These are phyloP conservation scores for Pinus taeda DNA, from an alignment of 75 land plant genomes.

Conservation along the genomic window DNA sequence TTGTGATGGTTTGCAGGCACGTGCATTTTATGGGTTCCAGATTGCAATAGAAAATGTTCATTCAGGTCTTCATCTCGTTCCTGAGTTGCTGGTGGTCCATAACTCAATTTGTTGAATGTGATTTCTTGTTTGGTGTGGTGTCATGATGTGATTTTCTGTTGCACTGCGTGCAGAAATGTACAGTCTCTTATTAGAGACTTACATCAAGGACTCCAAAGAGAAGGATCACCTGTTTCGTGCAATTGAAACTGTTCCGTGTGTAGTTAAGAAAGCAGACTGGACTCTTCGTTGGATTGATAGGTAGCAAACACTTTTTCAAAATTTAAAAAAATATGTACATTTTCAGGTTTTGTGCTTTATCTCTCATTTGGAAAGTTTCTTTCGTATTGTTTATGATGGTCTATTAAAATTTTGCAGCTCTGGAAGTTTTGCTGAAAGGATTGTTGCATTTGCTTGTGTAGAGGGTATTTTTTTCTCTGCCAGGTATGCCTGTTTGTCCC, in stretches of 20 bases:
- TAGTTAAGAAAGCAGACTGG: constrained; percentile 76
- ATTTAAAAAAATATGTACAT: too few relatives aligned
- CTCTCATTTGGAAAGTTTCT: too few relatives aligned
- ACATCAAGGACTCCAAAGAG: constrained; percentile 72
- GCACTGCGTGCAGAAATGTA: constrained; percentile 63
- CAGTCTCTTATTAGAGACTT: constrained; percentile 69
- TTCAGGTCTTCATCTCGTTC: constrained; percentile 28
- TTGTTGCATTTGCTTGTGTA: constrained; percentile 53
- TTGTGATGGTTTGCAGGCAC: constrained; percentile 34
- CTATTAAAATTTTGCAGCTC: constrained; percentile 10
- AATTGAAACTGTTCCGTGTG: constrained; percentile 77
- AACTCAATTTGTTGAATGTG: too few relatives aligned
- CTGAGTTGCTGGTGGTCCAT: too few relatives aligned
- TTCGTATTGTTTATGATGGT: too few relatives aligned
- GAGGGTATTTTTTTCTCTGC: constrained; percentile 55
- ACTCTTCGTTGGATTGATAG: constrained; percentile 83
- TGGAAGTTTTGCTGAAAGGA: constrained; percentile 37
- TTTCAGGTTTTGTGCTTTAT: too few relatives aligned
- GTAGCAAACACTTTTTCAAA: background rate
- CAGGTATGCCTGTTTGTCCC: constrained; percentile 7
- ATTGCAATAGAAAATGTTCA: constrained; percentile 94
- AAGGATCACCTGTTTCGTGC: constrained; percentile 68
- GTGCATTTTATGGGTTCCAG: constrained; percentile 95
- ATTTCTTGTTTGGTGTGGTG: too few relatives aligned
- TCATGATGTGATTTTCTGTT: too few relatives aligned